A percentile compares a stretch with the other conserved stretches of the same genome.
phyloP scores from a whole-genome alignment of 495 filamentous ascomycete species.

The Acidiella bohemica region DNA sequence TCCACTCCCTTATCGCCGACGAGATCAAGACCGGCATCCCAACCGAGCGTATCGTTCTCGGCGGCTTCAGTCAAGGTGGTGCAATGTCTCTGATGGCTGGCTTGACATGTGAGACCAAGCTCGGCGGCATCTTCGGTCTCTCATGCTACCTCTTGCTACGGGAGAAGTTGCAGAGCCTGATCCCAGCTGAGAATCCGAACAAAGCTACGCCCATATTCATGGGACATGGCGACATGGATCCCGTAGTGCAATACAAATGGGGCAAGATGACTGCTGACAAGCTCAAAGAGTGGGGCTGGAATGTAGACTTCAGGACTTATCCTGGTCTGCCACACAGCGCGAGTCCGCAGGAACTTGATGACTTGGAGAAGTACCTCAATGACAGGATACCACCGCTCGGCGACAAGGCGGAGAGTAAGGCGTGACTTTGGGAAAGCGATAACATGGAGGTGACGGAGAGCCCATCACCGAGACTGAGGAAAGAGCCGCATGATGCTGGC shows the following conservation, averaged over 20 bases:
- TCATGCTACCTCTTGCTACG: constrained; percentile 70
- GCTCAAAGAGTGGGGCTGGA: constrained; percentile 51
- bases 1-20: constrained; percentile 68
- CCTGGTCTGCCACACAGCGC: constrained; percentile 66
- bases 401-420: constrained; percentile 14
- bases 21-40: constrained; percentile 76
- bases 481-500: constrained; percentile 17
- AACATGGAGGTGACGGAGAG: not conserved
- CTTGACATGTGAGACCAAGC: constrained; percentile 55
- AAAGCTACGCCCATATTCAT: constrained; percentile 75
- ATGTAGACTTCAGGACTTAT: constrained; percentile 66
- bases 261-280: constrained; percentile 49
- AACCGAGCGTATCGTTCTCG: constrained; percentile 69
- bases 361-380: constrained; percentile 64
- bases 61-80: constrained; percentile 53
- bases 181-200: constrained; percentile 53
- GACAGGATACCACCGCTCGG: constrained; percentile 43
- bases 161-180: constrained; percentile 51
- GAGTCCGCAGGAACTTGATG: constrained; percentile 62
- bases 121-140: constrained; percentile 78
- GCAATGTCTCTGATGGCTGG: constrained; percentile 51
- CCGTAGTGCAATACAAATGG: constrained; percentile 52
- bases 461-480: not conserved
- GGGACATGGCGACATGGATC: constrained; percentile 67
- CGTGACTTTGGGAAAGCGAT: constrained; percentile 12